A percentile compares a stretch with the other conserved stretches of the same genome.
Conservation (phyloP, 208 protist genomes). For the Porcisia deanei region DNA sequence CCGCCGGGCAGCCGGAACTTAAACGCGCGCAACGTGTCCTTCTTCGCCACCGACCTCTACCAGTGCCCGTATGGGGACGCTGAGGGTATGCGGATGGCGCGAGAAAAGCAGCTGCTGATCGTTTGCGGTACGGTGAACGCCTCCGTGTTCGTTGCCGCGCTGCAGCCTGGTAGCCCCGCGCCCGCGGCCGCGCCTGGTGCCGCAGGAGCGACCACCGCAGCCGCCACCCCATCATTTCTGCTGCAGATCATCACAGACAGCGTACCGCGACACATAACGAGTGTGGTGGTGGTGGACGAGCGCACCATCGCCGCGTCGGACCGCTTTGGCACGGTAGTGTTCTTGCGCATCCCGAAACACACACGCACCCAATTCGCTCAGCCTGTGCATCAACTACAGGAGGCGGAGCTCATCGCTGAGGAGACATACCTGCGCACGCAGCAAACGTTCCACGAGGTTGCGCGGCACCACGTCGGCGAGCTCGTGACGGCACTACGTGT, state of each 20-base stretch:
- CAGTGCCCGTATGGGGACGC: constrained; percentile 44
- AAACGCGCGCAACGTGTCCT: constrained; percentile 25
- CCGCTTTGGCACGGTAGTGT: constrained; percentile 67
- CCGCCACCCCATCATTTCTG: constrained; percentile 52
- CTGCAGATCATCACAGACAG: constrained; percentile 61
- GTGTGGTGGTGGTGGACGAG: constrained; percentile 61
- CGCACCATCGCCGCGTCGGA: constrained; percentile 73
- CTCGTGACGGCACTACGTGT: constrained; percentile 64
- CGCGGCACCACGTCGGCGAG: constrained; percentile 64
- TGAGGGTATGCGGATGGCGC: constrained; percentile 29
- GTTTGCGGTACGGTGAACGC: constrained; percentile 67
- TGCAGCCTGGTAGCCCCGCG: constrained; percentile 42
- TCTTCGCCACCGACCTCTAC: constrained; percentile 53
- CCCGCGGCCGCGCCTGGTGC: not conserved
- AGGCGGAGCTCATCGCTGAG: constrained; percentile 52
- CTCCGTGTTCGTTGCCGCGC: constrained; percentile 70
- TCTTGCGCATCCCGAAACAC: constrained; percentile 58
- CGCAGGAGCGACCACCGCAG: not conserved
- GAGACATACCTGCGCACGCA: constrained; percentile 40
- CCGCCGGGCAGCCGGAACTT: constrained; percentile 40
- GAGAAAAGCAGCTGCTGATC: constrained; percentile 67
- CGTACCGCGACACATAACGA: constrained; percentile 67
- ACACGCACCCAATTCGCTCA: constrained; percentile 67
- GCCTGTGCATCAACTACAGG: constrained; percentile 50
- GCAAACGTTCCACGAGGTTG: constrained; percentile 69